A percentile compares a stretch with the other conserved stretches of the same genome.
These are phyloP conservation scores for Yarrowia deformans DNA, from an alignment of 805 yeast species.

Conservation along the genomic window DNA sequence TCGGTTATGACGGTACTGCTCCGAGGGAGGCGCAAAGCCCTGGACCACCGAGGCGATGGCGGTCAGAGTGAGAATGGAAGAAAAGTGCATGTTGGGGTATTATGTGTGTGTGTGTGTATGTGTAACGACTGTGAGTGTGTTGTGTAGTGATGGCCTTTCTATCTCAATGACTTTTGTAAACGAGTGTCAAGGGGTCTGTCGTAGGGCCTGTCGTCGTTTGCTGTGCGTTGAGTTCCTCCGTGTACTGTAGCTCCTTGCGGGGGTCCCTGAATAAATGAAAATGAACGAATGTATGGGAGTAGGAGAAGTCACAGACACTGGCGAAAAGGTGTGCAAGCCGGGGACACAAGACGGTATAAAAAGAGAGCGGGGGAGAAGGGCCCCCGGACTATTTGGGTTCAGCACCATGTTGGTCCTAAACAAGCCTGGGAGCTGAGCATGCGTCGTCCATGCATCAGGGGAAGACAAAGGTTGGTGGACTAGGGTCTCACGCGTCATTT, in stretches of 20 bases:
- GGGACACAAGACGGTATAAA: not conserved
- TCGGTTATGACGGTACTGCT: slow-evolving; percentile 24
- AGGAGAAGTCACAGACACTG: slow-evolving; percentile 1
- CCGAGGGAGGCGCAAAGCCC: slow-evolving; percentile 38
- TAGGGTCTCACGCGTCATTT: slow-evolving; percentile 24
- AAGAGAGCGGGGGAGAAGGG: slow-evolving; percentile 21
- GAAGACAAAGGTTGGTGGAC: slow-evolving; percentile 27
- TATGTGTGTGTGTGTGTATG: not conserved
- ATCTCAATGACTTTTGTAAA: not conserved
- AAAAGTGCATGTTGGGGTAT: slow-evolving; percentile 19
- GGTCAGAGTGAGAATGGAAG: slow-evolving; percentile 25
- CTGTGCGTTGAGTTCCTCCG: not conserved
- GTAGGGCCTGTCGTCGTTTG: no score
- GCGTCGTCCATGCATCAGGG: slow-evolving; percentile 26
- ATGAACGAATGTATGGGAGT: slow-evolving; percentile 27
- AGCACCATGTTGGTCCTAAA: slow-evolving; percentile 24
- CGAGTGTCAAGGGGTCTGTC: slow-evolving; percentile 16
- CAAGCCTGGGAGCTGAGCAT: slow-evolving; percentile 5
- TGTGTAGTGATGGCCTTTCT: not conserved
- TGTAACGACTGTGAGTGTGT: not conserved
- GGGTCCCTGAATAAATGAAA: not conserved
- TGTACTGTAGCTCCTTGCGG: not conserved
- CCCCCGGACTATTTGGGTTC: slow-evolving; percentile 4
- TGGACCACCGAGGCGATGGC: slow-evolving; percentile 33
- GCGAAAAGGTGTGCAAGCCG: not conserved